Conservation (phyloP, 371 early-diverging fungal genomes). For the Rhizopus stolonifer region DNA sequence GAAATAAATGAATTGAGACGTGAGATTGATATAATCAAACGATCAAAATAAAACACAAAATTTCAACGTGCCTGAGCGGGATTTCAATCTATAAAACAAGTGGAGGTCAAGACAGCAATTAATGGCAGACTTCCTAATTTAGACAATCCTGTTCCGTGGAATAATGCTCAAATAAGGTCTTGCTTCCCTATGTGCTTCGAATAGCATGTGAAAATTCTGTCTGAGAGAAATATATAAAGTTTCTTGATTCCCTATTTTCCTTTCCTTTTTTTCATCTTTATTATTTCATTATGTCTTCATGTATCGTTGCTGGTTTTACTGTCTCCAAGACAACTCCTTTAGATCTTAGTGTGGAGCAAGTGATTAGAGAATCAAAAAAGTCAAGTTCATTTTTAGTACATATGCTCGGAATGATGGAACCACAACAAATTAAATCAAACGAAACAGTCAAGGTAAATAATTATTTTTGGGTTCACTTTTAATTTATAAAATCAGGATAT, state of each 20-base stretch:
- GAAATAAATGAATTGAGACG: conserved; percentile 45
- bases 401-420: conserved; percentile 36
- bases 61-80: background rate
- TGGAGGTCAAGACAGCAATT: background rate
- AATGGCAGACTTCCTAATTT: background rate
- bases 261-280: background rate
- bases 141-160: background rate
- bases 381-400: conserved; percentile 31
- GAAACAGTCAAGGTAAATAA: conserved; percentile 36
- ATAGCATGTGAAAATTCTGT: background rate
- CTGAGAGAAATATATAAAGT: background rate
- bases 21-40: conserved; percentile 38
- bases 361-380: conserved; percentile 26
- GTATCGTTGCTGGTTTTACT: conserved; percentile 29
- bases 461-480: background rate
- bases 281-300: conserved; percentile 5
- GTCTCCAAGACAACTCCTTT: conserved; percentile 29
- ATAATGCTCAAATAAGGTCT: background rate
- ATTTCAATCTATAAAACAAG: too few relatives aligned
- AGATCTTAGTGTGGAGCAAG: conserved; percentile 34
- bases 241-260: too few relatives aligned
- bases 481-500: conserved; percentile 28
- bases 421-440: conserved; percentile 33
- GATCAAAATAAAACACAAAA: conserved; percentile 1
- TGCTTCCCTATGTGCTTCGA: background rate